Evolutionary conservation across 2,329 filamentous ascomycete species (phyloP).

Genomic region (Polychaeton citri): DNA sequence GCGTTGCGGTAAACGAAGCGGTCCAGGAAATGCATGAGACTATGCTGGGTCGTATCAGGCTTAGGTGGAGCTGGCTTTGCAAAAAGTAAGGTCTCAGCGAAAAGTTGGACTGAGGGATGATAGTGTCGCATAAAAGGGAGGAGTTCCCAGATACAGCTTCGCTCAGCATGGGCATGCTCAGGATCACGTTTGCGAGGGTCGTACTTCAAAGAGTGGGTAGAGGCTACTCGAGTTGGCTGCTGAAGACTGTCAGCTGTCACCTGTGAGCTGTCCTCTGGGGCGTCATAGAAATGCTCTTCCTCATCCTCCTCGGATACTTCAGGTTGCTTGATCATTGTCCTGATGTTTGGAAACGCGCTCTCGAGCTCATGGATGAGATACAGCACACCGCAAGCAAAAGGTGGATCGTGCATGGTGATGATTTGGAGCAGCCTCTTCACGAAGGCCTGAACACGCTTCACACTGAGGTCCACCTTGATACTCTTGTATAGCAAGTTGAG

Average conservation of each 20-base stretch:
- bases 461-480: conserved; percentile 78
- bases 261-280: conserved; percentile 41
- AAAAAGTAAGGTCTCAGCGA: conserved; percentile 58
- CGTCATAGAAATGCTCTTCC: conserved; percentile 58
- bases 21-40: conserved; percentile 88
- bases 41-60: conserved; percentile 80
- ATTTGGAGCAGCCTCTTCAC: conserved; percentile 86
- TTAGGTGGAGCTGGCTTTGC: conserved; percentile 65
- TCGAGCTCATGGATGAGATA: conserved; percentile 78
- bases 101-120: conserved; percentile 83
- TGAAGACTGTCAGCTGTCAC: conserved; percentile 16
- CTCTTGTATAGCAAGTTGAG: conserved; percentile 82
- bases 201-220: conserved; percentile 35
- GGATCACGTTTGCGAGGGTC: conserved; percentile 87
- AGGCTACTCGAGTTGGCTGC: conserved; percentile 4
- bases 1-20: conserved; percentile 97
- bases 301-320: conserved; percentile 63
- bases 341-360: conserved; percentile 64
- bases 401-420: conserved; percentile 74
- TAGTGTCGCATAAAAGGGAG: conserved; percentile 71
- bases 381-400: conserved; percentile 85
- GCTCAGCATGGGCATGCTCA: conserved; percentile 83
- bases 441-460: conserved; percentile 88
- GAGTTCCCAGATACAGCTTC: conserved; percentile 86
- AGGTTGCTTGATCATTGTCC: conserved; percentile 64